phyloP scores from a whole-genome alignment of 805 yeast species.

The Metschnikowia cubensis region DNA sequence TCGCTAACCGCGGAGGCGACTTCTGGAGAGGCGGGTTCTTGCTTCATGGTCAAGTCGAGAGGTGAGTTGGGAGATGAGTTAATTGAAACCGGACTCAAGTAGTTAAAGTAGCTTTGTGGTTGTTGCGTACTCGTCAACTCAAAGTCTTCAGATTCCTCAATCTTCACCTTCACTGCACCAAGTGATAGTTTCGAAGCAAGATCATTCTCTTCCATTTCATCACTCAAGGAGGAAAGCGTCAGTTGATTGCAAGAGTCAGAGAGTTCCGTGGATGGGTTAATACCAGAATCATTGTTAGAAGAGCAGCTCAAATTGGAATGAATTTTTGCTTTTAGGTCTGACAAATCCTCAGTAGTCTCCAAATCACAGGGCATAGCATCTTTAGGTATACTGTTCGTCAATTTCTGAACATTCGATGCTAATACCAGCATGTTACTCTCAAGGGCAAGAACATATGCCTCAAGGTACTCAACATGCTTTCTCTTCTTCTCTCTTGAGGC shows the following conservation, averaged over 20 bases:
- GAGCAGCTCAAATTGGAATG: conserved; percentile 9
- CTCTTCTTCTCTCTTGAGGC: conserved; percentile 96
- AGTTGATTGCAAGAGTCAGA: conserved; percentile 1
- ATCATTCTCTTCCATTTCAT: conserved; percentile 3
- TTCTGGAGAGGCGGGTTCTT: conserved; percentile 10
- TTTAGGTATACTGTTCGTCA: conserved; percentile 9
- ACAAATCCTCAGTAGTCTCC: conserved; percentile 13
- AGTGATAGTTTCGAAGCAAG: conserved; percentile 2
- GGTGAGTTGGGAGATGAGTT: conserved; percentile 39
- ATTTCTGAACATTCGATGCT: conserved; percentile 23
- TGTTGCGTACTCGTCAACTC: conserved; percentile 8
- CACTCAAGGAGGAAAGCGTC: conserved; percentile 3
- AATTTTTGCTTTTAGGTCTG: conserved; percentile 12
- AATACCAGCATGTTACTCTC: conserved; percentile 31
- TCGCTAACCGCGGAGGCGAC: not conserved
- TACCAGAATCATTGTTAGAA: not conserved
- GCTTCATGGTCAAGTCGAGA: conserved; percentile 33
- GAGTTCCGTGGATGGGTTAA: not conserved
- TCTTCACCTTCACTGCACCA: conserved; percentile 7
- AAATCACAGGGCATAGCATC: conserved; percentile 9
- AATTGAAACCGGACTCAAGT: conserved; percentile 42
- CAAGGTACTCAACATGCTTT: conserved; percentile 82
- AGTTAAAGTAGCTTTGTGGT: conserved; percentile 26
- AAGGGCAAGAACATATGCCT: conserved; percentile 48
- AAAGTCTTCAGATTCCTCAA: conserved; percentile 8